These are phyloP conservation scores for Komagataella ulmi DNA, from an alignment of 805 yeast species.

Conservation along the genomic window DNA sequence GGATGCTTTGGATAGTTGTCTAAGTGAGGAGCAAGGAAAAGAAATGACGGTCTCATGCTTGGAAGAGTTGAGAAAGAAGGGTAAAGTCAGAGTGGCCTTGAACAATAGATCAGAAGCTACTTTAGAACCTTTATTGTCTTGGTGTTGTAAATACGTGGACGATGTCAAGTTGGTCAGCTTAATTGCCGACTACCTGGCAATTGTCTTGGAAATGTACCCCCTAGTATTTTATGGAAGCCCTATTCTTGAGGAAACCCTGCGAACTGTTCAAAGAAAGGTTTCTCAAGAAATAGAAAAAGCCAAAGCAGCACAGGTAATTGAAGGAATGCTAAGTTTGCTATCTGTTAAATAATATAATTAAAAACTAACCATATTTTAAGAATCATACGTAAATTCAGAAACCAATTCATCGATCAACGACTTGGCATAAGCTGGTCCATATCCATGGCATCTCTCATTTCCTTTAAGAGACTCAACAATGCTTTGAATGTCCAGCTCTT, in stretches of 20 bases:
- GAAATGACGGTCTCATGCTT: slow-evolving; percentile 75
- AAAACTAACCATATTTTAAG: neutral
- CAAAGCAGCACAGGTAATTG: slow-evolving; percentile 76
- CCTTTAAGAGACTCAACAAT: slow-evolving; percentile 54
- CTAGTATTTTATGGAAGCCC: slow-evolving; percentile 61
- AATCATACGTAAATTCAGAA: slow-evolving; percentile 4
- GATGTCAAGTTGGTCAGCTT: slow-evolving; percentile 62
- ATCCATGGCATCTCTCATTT: slow-evolving; percentile 64
- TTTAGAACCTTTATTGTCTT: slow-evolving; percentile 73
- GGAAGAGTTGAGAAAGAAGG: slow-evolving; percentile 77
- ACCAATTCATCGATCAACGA: slow-evolving; percentile 26
- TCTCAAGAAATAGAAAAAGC: slow-evolving; percentile 63
- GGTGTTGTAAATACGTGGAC: slow-evolving; percentile 66
- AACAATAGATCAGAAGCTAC: slow-evolving; percentile 75
- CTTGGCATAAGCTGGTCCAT: slow-evolving; percentile 56
- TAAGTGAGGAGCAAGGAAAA: slow-evolving; percentile 62
- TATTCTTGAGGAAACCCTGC: slow-evolving; percentile 60
- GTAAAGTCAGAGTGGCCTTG: slow-evolving; percentile 75
- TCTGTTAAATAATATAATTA: neutral
- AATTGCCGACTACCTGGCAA: slow-evolving; percentile 56
- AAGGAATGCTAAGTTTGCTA: slow-evolving; percentile 86
- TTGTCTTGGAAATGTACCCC: slow-evolving; percentile 64
- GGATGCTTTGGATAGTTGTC: slow-evolving; percentile 84
- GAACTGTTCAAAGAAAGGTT: slow-evolving; percentile 46
- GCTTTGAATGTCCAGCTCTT: slow-evolving; percentile 36